phyloP scores from a whole-genome alignment of 306 rosid species.

The Ormosia emarginata region DNA sequence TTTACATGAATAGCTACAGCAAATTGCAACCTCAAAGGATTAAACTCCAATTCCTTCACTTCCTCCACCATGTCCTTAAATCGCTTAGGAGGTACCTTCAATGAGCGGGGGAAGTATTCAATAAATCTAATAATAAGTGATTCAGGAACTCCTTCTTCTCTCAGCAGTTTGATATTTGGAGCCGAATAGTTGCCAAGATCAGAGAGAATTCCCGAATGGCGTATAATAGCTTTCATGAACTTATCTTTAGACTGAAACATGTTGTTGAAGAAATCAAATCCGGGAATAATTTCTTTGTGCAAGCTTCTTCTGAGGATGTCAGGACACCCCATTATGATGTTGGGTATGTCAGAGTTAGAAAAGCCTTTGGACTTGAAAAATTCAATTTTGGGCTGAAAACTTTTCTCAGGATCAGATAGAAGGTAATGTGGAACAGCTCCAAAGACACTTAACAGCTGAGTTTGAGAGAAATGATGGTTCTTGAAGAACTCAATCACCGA shows the following conservation, averaged over 20 bases:
- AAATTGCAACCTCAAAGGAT: conserved; percentile 21
- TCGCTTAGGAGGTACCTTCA: neutral
- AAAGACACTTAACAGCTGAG: neutral
- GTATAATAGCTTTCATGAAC: neutral
- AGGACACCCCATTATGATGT: neutral
- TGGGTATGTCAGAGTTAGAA: neutral
- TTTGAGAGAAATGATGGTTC: neutral
- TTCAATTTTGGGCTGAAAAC: neutral
- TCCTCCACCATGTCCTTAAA: conserved; percentile 16
- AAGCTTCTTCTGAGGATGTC: neutral
- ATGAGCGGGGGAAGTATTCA: conserved; percentile 10
- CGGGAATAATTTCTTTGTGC: neutral
- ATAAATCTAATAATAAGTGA: neutral
- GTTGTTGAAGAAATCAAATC: neutral
- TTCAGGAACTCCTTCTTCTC: conserved; percentile 11
- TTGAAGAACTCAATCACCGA: neutral
- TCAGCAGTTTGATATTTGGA: neutral
- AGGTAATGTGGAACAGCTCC: neutral
- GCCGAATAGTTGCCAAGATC: neutral
- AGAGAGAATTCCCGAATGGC: neutral
- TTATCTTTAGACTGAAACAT: neutral
- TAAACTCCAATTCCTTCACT: conserved; percentile 17
- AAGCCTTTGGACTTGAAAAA: conserved; percentile 20
- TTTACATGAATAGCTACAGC: neutral
- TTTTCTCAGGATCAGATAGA: neutral